phyloP scores from a whole-genome alignment of 202 grass and related monocot species.

The Saccharum hybrid region DNA sequence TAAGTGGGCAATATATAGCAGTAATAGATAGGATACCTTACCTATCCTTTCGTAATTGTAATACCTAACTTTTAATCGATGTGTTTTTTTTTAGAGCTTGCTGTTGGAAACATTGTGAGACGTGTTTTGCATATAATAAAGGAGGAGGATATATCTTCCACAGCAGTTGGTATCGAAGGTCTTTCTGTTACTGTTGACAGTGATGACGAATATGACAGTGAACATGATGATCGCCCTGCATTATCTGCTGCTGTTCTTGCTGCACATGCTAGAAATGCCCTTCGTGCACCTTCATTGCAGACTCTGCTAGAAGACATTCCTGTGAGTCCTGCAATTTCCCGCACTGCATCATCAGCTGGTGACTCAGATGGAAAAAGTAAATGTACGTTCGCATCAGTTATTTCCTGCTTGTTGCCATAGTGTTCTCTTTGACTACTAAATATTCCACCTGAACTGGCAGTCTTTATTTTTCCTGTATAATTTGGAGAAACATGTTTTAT shows the following conservation, averaged over 20 bases:
- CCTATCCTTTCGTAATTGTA: background rate
- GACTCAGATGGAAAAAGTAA: constrained; percentile 96
- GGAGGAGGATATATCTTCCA: constrained; percentile 85
- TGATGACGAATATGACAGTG: constrained; percentile 70
- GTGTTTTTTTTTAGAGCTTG: constrained; percentile 56
- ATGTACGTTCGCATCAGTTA: constrained; percentile 54
- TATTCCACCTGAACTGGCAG: constrained; percentile 4
- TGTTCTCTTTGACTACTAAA: constrained; percentile 30
- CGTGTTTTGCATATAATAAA: constrained; percentile 95
- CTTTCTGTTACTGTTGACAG: constrained; percentile 69
- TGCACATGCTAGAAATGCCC: constrained; percentile 89
- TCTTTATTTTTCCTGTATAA: constrained; percentile 9
- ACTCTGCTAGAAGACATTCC: constrained; percentile 91
- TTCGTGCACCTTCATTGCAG: constrained; percentile 89
- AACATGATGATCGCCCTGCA: constrained; percentile 56
- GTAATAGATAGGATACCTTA: background rate
- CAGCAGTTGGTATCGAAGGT: constrained; percentile 71
- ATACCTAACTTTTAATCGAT: no score
- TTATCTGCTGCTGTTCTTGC: constrained; percentile 87
- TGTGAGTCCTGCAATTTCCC: constrained; percentile 53
- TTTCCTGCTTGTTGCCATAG: constrained; percentile 44
- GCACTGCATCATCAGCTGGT: constrained; percentile 57
- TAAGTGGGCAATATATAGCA: constrained; percentile 19
- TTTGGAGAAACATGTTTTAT: constrained; percentile 18
- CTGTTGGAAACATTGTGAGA: constrained; percentile 97